These are phyloP conservation scores for Chimonanthus salicifolius DNA, from an alignment of 164 flowering plant species.

Conservation along the genomic window DNA sequence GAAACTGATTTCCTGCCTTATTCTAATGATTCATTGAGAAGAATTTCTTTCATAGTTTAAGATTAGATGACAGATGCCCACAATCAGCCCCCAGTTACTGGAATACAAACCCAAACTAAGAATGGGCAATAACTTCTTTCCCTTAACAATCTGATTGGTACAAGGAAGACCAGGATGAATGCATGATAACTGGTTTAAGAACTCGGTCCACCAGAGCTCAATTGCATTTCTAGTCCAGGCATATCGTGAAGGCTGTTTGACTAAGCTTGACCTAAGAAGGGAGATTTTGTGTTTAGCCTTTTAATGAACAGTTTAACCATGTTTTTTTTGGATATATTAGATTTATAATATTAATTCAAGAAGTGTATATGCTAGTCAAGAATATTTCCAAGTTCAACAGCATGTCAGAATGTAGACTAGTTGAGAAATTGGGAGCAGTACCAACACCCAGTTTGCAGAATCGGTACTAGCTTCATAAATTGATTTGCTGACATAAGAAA, in stretches of 20 bases:
- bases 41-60: too few species aligned
- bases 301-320: not conserved
- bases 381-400: not conserved
- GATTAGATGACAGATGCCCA: too few species aligned
- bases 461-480: not conserved
- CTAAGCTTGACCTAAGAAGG: not conserved
- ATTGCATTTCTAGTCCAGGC: not conserved
- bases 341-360: not conserved
- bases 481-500: constrained; percentile 1
- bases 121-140: not conserved
- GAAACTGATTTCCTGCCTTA: too few species aligned
- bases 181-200: not conserved
- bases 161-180: not conserved
- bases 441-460: too few species aligned
- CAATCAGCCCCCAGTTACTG: too few species aligned
- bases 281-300: not conserved
- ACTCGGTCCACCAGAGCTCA: not conserved
- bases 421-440: too few species aligned
- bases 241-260: not conserved
- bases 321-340: not conserved
- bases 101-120: too few species aligned
- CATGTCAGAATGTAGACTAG: not conserved
- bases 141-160: not conserved
- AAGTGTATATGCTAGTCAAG: not conserved
- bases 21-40: too few species aligned